Percentiles rank a stretch among this genome's conserved stretches.
These are phyloP conservation scores for Ilex aquifolium DNA, from an alignment of 257 asterid genomes.

Conservation along the genomic window DNA sequence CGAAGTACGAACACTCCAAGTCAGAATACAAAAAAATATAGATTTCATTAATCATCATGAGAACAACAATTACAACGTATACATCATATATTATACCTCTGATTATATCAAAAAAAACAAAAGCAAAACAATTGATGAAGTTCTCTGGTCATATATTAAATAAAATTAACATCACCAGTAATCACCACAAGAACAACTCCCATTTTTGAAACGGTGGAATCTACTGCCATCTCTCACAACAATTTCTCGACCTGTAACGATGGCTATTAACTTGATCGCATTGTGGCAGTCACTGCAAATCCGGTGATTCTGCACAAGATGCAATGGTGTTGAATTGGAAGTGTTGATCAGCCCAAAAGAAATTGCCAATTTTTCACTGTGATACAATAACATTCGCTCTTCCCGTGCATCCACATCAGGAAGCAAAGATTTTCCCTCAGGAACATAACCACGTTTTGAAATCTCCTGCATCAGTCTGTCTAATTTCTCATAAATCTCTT, in stretches of 20 bases:
- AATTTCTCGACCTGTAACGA: slow-evolving; percentile 46
- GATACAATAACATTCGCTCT: slow-evolving; percentile 38
- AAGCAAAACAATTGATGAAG: background rate
- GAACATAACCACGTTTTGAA: slow-evolving; percentile 37
- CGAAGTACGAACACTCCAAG: no score
- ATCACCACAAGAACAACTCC: slow-evolving; percentile 81
- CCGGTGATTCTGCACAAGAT: slow-evolving; percentile 80
- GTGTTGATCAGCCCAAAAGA: slow-evolving; percentile 80
- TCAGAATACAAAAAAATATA: no score
- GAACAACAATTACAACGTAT: no score
- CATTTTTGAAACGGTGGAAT: slow-evolving; percentile 66
- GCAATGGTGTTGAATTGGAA: slow-evolving; percentile 54
- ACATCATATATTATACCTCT: no score
- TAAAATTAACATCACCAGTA: slow-evolving; percentile 51
- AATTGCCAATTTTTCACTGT: slow-evolving; percentile 80
- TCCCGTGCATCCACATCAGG: slow-evolving; percentile 79
- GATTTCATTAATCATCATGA: no score
- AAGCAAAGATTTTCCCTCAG: slow-evolving; percentile 44
- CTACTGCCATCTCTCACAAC: slow-evolving; percentile 75
- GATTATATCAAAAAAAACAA: no score
- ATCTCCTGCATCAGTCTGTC: slow-evolving; percentile 45
- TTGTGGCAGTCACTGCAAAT: slow-evolving; percentile 73
- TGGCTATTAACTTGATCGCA: slow-evolving; percentile 53
- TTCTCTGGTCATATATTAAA: slow-evolving; percentile 1
- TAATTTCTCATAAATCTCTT: slow-evolving; percentile 48